Evolutionary conservation across 495 filamentous ascomycete species (phyloP).

Genomic region (Penicillium argentinense): DNA sequence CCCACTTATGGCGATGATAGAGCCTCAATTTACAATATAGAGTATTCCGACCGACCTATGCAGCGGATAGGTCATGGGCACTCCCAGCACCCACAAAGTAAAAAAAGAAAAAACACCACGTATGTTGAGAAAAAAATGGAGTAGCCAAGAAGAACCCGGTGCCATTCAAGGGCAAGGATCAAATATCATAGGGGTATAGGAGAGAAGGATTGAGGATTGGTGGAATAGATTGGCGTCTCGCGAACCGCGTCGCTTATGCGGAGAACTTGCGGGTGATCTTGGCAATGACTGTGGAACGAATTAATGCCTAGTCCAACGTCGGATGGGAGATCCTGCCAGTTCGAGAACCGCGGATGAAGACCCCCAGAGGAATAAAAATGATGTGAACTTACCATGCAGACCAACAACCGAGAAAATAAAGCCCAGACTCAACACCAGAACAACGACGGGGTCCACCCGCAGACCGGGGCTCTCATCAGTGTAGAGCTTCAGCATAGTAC

Average conservation of each 20-base stretch:
- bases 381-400: conserved; percentile 73
- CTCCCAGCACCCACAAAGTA: conserved; percentile 21
- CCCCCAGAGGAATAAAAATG: not conserved
- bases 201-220: conserved; percentile 19
- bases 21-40: not conserved
- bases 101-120: conserved; percentile 24
- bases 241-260: conserved; percentile 28
- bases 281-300: conserved; percentile 71
- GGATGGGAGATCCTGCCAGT: too few species aligned
- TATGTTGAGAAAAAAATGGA: conserved; percentile 27
- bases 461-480: conserved; percentile 96
- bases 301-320: too few species aligned
- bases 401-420: conserved; percentile 99
- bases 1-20: too few species aligned
- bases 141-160: conserved; percentile 15
- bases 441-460: conserved; percentile 96
- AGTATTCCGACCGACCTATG: conserved; percentile 29
- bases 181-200: conserved; percentile 33
- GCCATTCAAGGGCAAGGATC: conserved; percentile 15
- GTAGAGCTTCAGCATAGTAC: conserved; percentile 99
- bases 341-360: too few species aligned
- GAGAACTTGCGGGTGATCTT: conserved; percentile 94
- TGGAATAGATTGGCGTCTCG: conserved; percentile 3
- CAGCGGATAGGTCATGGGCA: conserved; percentile 40
- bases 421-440: conserved; percentile 87